Conservation (phyloP, 768 basidiomycete genomes). For the Auricularia heimuer region DNA sequence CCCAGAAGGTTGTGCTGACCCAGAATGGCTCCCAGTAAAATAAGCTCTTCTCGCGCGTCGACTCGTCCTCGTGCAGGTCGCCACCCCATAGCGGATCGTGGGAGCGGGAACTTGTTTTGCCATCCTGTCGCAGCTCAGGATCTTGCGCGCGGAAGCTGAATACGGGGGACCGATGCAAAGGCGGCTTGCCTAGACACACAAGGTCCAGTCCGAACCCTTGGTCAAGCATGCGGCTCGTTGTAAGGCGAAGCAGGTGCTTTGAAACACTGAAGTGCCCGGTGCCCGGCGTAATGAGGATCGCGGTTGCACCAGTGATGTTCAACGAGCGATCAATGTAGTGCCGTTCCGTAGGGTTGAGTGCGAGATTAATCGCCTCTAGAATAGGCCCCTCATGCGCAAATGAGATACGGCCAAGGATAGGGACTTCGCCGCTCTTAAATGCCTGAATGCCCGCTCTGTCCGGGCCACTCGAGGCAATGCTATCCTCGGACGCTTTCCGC, state of each 20-base stretch:
- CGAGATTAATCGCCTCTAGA: constrained; percentile 91
- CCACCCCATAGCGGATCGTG: constrained; percentile 71
- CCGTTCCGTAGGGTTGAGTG: constrained; percentile 83
- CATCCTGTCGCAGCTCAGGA: constrained; percentile 30
- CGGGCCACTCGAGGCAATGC: constrained; percentile 17
- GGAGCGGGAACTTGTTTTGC: constrained; percentile 35
- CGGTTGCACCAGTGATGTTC: constrained; percentile 75
- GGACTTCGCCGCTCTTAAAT: constrained; percentile 32
- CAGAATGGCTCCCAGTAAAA: constrained; percentile 93
- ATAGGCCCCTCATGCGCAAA: constrained; percentile 91
- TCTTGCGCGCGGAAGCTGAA: constrained; percentile 68
- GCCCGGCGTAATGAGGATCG: constrained; percentile 84
- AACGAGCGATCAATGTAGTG: constrained; percentile 94
- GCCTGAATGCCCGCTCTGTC: no score
- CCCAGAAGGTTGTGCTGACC: constrained; percentile 77
- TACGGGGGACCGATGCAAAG: constrained; percentile 86
- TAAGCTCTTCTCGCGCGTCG: constrained; percentile 36
- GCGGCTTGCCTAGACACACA: constrained; percentile 81
- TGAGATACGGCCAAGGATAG: constrained; percentile 69
- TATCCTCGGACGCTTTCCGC: constrained; percentile 14
- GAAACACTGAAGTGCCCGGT: constrained; percentile 90
- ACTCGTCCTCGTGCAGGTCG: constrained; percentile 32
- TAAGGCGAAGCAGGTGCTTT: constrained; percentile 80
- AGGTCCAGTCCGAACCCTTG: constrained; percentile 88
- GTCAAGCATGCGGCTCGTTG: constrained; percentile 87